These are phyloP conservation scores for Globisporangium lucens DNA, from an alignment of 352 stramenopile genomes.

Conservation along the genomic window DNA sequence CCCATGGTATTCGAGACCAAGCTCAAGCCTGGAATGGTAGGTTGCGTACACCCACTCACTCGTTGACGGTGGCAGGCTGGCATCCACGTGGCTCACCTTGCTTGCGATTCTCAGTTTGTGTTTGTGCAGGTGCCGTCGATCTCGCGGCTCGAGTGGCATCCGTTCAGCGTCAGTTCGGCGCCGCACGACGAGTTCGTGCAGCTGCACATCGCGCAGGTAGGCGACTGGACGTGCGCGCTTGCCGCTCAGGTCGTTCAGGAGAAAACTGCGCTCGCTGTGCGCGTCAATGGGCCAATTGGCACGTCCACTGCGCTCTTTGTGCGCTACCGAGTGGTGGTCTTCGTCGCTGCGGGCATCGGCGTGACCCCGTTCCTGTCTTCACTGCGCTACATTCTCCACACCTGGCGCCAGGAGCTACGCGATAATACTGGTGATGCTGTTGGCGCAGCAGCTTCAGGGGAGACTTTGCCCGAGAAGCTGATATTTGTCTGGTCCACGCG, in stretches of 20 bases:
- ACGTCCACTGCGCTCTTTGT: constrained; percentile 22
- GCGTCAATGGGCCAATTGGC: constrained; percentile 35
- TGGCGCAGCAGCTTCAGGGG: background rate
- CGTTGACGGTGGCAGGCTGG: background rate
- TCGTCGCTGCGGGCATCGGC: constrained; percentile 37
- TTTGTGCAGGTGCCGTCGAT: constrained; percentile 61
- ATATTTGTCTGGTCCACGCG: constrained; percentile 32
- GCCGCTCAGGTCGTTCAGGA: background rate
- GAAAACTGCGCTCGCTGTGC: constrained; percentile 8
- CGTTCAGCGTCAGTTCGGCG: constrained; percentile 67
- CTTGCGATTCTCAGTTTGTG: constrained; percentile 34
- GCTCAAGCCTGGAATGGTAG: constrained; percentile 39
- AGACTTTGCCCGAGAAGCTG: constrained; percentile 3
- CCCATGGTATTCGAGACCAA: constrained; percentile 20
- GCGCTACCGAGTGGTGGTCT: constrained; percentile 29
- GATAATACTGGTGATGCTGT: too few relatives aligned
- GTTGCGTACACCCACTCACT: background rate
- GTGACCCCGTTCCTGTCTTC: constrained; percentile 46
- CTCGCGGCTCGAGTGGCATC: constrained; percentile 69
- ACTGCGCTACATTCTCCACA: constrained; percentile 38
- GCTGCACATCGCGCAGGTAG: constrained; percentile 39
- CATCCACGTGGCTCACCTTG: background rate
- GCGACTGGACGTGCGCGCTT: constrained; percentile 43
- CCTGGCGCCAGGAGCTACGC: constrained; percentile 14
- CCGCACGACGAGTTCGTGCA: constrained; percentile 37